Conservation (phyloP, 495 filamentous ascomycete genomes). For the Penicillium maclennaniae region DNA sequence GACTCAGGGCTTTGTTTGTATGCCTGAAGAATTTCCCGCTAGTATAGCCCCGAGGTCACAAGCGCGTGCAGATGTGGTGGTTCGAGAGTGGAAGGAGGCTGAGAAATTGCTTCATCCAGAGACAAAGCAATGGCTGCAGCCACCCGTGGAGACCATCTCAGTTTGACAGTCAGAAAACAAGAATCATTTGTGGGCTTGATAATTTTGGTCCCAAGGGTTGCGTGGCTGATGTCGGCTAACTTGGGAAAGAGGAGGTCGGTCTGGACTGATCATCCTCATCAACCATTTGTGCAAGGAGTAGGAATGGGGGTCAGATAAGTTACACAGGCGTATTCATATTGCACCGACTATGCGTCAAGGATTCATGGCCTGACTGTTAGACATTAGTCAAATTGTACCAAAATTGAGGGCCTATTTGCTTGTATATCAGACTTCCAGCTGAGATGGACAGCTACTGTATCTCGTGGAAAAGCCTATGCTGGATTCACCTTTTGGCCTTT, state of each 20-base stretch:
- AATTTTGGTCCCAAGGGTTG: too few relatives aligned
- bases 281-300: too few relatives aligned
- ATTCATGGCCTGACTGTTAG: too few relatives aligned
- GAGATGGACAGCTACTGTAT: too few relatives aligned
- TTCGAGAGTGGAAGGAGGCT: slow-evolving; percentile 28
- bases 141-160: not conserved
- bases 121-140: slow-evolving; percentile 21
- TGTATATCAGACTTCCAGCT: too few relatives aligned
- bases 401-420: not conserved
- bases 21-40: slow-evolving; percentile 32
- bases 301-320: too few relatives aligned
- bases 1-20: slow-evolving; percentile 40
- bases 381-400: too few relatives aligned
- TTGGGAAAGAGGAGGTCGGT: too few relatives aligned
- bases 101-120: slow-evolving; percentile 14
- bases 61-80: slow-evolving; percentile 28
- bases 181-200: slow-evolving; percentile 3
- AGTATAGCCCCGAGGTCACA: slow-evolving; percentile 28
- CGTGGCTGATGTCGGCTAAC: too few relatives aligned
- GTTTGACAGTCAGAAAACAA: not conserved
- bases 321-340: not conserved
- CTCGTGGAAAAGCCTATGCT: too few relatives aligned
- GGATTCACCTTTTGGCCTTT: too few relatives aligned
- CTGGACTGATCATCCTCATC: too few relatives aligned
- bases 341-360: not conserved